Base-by-base conservation (phyloP, 495 filamentous ascomycete genomes). In the Glonium stellatum region DNA sequence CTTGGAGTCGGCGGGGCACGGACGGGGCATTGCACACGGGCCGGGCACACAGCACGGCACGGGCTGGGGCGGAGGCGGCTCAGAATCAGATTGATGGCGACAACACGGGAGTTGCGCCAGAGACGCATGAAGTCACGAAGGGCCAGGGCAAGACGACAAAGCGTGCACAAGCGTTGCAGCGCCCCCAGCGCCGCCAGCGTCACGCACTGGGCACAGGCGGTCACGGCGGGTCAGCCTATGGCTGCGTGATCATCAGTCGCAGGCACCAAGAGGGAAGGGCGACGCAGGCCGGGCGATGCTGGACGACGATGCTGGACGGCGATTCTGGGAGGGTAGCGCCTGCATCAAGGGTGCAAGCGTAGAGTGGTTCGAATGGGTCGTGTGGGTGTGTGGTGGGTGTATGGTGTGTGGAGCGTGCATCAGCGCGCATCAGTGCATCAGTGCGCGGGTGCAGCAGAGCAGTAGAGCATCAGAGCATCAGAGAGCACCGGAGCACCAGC, bases 41-140 rank as follows among this genome's bases (percentile, higher is more conserved):
- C 48, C 48, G 19, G n/a, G 13, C 21, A 5, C 48, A 25, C 4
- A 31, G 39, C 21, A 31, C 48, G 21, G 48, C 21, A 51, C 18
- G 39, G 39, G 39, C 39, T 44, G 48, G 48, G 19, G 21, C 21
- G 48, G 13, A 27, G 23, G 48, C 48, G 48, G 48, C 48, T 51
- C 48, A 51, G 18, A 51, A 8, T 51, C 25, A 15, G 48, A 23
- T 25, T 25, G 48, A 51, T 51, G 48, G 48, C 48, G 48, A 51
- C 48, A 31, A 31, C 48, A 21, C 47, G 47, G 47, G 47, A 50
- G 47, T 50, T 50, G 47, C 47, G 47, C 47, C 47, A 50, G 47
- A 23, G 48, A 31, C 25, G 48, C 48, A 51, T 51, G 48, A 18
- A 50, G 47, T 31, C 25, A 31, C 48, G 39, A 44, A 44, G 36